phyloP scores from a whole-genome alignment of 2,329 filamentous ascomycete species.

The Diaporthe citrichinensis region DNA sequence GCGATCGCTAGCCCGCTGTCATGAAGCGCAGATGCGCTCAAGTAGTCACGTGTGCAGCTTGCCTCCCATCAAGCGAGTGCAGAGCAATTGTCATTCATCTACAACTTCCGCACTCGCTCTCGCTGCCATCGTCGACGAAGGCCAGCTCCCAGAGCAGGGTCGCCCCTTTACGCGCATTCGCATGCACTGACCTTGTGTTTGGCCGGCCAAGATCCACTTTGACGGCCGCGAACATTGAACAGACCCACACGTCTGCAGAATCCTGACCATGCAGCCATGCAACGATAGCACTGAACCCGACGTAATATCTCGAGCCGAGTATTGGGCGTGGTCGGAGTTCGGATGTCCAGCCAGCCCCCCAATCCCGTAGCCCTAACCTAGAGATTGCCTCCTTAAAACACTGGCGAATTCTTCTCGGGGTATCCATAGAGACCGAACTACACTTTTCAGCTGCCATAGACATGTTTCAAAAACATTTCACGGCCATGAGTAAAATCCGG shows the following conservation, averaged over 20 bases:
- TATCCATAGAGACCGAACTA: not conserved
- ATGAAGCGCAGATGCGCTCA: not conserved
- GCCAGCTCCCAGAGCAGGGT: not conserved
- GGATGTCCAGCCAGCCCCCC: not conserved
- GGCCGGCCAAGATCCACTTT: not conserved
- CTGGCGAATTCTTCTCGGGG: conserved; percentile 12
- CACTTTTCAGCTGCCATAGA: not conserved
- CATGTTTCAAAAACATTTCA: not conserved
- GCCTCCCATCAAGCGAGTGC: not conserved
- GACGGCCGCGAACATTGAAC: too few species aligned
- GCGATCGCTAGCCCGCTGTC: conserved; percentile 1
- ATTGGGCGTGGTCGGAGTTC: not conserved
- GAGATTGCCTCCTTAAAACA: conserved; percentile 20
- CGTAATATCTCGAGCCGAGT: not conserved
- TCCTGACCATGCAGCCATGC: conserved; percentile 7
- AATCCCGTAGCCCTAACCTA: conserved; percentile 4
- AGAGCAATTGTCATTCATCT: not conserved
- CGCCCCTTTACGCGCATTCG: not conserved
- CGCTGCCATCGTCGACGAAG: not conserved
- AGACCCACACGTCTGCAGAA: not conserved
- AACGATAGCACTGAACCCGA: not conserved
- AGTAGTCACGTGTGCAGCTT: too few species aligned
- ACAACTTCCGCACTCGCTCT: not conserved
- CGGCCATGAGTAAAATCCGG: not conserved
- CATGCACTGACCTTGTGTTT: conserved; percentile 17